These are phyloP conservation scores for Candida glaebosa DNA, from an alignment of 805 yeast species.

Conservation along the genomic window DNA sequence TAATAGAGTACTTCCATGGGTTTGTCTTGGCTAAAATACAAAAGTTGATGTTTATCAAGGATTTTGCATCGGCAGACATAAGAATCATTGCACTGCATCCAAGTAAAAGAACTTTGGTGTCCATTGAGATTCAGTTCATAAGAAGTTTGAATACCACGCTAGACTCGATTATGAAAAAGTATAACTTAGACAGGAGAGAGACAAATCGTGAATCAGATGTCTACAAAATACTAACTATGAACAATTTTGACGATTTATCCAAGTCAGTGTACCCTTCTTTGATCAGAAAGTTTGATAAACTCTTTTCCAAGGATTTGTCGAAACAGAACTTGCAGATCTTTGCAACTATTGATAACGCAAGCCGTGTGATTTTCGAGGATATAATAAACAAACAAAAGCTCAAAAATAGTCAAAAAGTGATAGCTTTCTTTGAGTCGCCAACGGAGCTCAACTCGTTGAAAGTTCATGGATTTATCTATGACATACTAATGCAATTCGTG, in stretches of 20 bases:
- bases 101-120: slow-evolving; percentile 36
- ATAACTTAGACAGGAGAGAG: slow-evolving; percentile 23
- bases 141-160: slow-evolving; percentile 38
- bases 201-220: slow-evolving; percentile 16
- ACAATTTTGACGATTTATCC: slow-evolving; percentile 37
- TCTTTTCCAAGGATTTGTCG: slow-evolving; percentile 33
- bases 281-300: slow-evolving; percentile 28
- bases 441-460: slow-evolving; percentile 10
- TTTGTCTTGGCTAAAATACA: slow-evolving; percentile 30
- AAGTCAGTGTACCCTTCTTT: slow-evolving; percentile 28
- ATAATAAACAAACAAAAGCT: slow-evolving; percentile 33
- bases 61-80: slow-evolving; percentile 16
- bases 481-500: slow-evolving; percentile 38
- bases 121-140: slow-evolving; percentile 44
- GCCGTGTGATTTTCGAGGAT: slow-evolving; percentile 37
- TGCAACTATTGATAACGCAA: slow-evolving; percentile 40
- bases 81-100: slow-evolving; percentile 36
- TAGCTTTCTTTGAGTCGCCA: slow-evolving; percentile 19
- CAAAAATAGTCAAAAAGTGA: slow-evolving; percentile 28
- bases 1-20: slow-evolving; percentile 34
- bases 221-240: slow-evolving; percentile 41
- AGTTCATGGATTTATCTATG: slow-evolving; percentile 39
- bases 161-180: slow-evolving; percentile 40
- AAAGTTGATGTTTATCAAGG: slow-evolving; percentile 20
- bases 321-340: slow-evolving; percentile 37